Evolutionary conservation across 2,329 filamentous ascomycete species (phyloP), one percentile per base, ranked within the genome.

Genomic region (Ustulina deusta): DNA sequence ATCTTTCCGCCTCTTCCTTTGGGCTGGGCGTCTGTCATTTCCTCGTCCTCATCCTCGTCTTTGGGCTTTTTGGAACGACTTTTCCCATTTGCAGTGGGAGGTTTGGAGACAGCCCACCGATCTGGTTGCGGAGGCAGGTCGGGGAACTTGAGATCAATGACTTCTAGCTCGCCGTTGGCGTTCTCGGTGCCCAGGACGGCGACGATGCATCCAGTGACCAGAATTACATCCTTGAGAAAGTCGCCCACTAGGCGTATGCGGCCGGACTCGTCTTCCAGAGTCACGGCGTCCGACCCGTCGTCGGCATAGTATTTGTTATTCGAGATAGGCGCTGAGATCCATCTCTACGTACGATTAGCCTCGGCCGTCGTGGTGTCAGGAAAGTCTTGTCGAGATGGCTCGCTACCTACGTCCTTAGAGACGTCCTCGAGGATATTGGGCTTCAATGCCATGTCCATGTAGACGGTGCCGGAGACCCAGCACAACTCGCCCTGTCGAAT

Each of bases 111-210:
- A 60, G 91, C 85, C 93, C 94, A 97, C 34, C 95, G 89, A 57
- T 88, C 85, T 13, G 93, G 91, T 75, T 99, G 96, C 0, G 90
- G 89, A 17, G 95, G 87, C 4, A 99, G 82, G 77, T 97, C 94
- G 6, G 96, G 93, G 49, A 97, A 90, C 76, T 94, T 93, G 72
- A 97, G 85, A 79, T 97, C 95, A 46, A 98, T 86, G 6, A 97
- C 91, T 74, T 98, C 94, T 68, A 99, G 94, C 73, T 97, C 93
- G 70, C 96, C 96, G 80, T 95, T 91, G 60, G 89, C 85, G 75
- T 97, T 97, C 78, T 99, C 96, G 0, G 94, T 97, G 40, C 96
- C 96, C 83, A 99, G 89, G 2, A 94, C 94, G n/a, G 94, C 94
- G 48, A 98, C 87, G 74, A 99, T 94, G 74, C 93, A 97, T 29